These are phyloP conservation scores for Ophiostoma angusticollis DNA, from an alignment of 2,329 filamentous ascomycete species.

Conservation along the genomic window DNA sequence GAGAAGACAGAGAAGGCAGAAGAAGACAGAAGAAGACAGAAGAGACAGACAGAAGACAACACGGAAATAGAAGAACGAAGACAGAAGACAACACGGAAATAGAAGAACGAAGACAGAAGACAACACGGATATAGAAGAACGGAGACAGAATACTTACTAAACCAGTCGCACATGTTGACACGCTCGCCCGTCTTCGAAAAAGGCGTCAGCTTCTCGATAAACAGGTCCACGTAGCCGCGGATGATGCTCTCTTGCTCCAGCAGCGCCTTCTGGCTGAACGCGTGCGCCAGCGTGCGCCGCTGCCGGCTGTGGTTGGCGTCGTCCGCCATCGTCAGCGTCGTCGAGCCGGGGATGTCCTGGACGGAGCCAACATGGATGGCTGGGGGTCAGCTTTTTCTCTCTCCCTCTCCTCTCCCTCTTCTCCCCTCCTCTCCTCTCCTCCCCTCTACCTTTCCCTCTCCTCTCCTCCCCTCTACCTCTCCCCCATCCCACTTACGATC, in stretches of 20 bases:
- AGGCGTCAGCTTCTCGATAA: constrained; percentile 19
- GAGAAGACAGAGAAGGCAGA: neutral
- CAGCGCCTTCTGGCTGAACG: constrained; percentile 27
- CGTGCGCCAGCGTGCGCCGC: constrained; percentile 25
- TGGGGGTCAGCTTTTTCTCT: no score
- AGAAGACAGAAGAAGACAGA: neutral
- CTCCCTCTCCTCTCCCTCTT: no score
- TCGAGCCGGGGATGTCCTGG: constrained; percentile 21
- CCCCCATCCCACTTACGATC: constrained; percentile 14
- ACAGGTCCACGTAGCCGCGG: constrained; percentile 23
- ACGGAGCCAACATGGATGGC: constrained; percentile 17
- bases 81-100: no score
- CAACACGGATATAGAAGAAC: neutral
- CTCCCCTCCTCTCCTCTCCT: no score
- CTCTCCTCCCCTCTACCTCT: no score
- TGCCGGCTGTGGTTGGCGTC: constrained; percentile 20
- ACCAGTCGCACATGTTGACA: constrained; percentile 12
- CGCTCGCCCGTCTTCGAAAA: constrained; percentile 7
- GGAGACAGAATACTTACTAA: neutral
- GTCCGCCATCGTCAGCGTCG: constrained; percentile 22
- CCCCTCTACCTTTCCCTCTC: no score
- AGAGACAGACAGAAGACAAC: neutral
- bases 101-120: neutral
- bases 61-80: neutral
- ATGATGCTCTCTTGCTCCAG: constrained; percentile 29